A percentile compares a stretch with the other conserved stretches of the same genome.
phyloP scores from a whole-genome alignment of 2,329 filamentous ascomycete species.

The Paradendryphiella salina region DNA sequence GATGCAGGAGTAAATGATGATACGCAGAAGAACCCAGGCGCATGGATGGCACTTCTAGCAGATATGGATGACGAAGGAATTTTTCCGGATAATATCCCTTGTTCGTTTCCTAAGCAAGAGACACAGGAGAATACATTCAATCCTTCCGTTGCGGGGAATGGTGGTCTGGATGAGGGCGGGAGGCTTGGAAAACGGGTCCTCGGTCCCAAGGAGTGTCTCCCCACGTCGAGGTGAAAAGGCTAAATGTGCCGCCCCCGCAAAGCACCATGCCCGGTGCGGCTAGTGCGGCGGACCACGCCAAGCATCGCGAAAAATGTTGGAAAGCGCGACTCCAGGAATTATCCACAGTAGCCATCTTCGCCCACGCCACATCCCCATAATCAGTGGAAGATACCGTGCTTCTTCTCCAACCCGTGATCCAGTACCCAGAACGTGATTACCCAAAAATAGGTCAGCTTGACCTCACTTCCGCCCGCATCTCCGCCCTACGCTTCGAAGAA shows the following conservation, averaged over 20 bases:
- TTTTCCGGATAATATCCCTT: conserved; percentile 24
- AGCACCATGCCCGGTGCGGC: conserved; percentile 11
- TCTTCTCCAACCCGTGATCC: background rate
- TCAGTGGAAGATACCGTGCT: background rate
- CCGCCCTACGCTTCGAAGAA: conserved; percentile 4
- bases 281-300: conserved; percentile 13
- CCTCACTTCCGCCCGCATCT: conserved; percentile 2
- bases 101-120: background rate
- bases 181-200: conserved; percentile 34
- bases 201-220: conserved; percentile 30
- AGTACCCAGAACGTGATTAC: background rate
- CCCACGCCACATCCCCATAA: background rate
- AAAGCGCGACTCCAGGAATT: conserved; percentile 13
- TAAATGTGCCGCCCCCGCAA: conserved; percentile 34
- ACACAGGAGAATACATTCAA: background rate
- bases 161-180: background rate
- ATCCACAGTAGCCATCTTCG: conserved; percentile 14
- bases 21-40: conserved; percentile 1
- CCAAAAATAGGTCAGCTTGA: background rate
- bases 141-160: background rate
- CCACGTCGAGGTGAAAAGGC: conserved; percentile 27
- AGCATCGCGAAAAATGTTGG: conserved; percentile 20
- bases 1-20: conserved; percentile 12
- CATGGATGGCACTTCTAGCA: background rate
- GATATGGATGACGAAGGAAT: conserved; percentile 21